These are phyloP conservation scores for Suillus plorans DNA, from an alignment of 768 basidiomycete genomes.

Conservation along the genomic window DNA sequence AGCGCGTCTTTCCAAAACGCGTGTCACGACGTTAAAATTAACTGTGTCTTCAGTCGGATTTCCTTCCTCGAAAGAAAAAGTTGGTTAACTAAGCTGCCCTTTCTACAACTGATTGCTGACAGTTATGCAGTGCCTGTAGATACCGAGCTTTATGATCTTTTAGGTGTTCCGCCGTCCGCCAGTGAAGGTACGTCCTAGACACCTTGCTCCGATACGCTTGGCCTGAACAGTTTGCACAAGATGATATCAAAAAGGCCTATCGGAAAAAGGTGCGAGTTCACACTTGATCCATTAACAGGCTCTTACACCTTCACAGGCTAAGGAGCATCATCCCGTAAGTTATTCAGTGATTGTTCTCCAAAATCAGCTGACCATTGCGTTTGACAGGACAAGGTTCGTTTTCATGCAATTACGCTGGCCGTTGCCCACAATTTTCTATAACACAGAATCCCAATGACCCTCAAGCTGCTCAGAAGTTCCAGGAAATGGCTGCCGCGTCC, in stretches of 20 bases:
- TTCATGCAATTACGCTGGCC: background rate
- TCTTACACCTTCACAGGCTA: conserved; percentile 54
- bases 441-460: conserved; percentile 86
- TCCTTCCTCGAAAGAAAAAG: conserved; percentile 25
- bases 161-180: conserved; percentile 71
- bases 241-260: conserved; percentile 93
- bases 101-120: conserved; percentile 17
- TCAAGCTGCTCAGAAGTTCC: conserved; percentile 77
- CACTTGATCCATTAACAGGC: conserved; percentile 15
- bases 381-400: conserved; percentile 64
- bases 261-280: conserved; percentile 71
- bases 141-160: conserved; percentile 82
- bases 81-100: background rate
- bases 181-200: conserved; percentile 56
- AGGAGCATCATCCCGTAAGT: conserved; percentile 82
- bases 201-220: background rate
- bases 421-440: background rate
- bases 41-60: background rate
- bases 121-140: conserved; percentile 60
- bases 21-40: conserved; percentile 9
- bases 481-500: conserved; percentile 86
- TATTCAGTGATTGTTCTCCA: background rate
- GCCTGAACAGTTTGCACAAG: conserved; percentile 35
- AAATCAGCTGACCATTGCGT: conserved; percentile 5
- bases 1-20: conserved; percentile 29